Base-by-base conservation (phyloP, 2,329 filamentous ascomycete species). In the Clonostachys rhizophaga region DNA sequence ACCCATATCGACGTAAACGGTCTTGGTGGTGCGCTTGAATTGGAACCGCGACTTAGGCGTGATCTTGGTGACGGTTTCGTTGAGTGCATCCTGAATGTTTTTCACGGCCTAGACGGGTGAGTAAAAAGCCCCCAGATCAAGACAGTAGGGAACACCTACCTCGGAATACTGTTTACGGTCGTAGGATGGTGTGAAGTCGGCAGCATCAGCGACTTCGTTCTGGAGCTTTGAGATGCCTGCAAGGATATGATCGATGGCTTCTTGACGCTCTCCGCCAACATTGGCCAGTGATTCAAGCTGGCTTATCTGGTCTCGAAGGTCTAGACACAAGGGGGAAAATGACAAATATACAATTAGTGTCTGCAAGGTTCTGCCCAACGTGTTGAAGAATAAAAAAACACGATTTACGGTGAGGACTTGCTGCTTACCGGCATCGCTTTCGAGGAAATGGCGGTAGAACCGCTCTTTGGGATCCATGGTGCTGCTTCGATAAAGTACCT, bases 131-230 rank as follows among this genome's bases (percentile, higher is more conserved):
- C 40, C n/a, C 20, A 6, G 36, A 44, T 10, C 46, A 44, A 7
- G 16, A 18, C 12, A 30, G 24, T 9, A 24, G 24, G n/a, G 33
- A 36, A 42, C 24, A 49, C 58, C 47, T 67, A 91, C 89, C 70
- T 91, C 84, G 40, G 85, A 81, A 61, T 96, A 97, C 20, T 87
- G 86, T 55, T 89, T 83, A 64, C 94, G 89, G 59, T 97, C 94
- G 62, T 96, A 95, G 8, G 90, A 83, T 4, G 94, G 91, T 14
- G 96, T 81, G 55, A 86, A 90, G 47, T 85, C 84, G 2, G 87
- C 82, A 1, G 89, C 87, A 67, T 96, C 91, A 54, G 89, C 86
- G 37, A 96, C 88, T 57, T 94, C 86, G 53, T 86, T 87, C 2
- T 90, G 91, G 14, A 97, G 76, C 48, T 83, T 81, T 33, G 88